These are phyloP conservation scores for Erysiphe pulchra DNA, from an alignment of 2,329 filamentous ascomycete genomes.

Conservation along the genomic window DNA sequence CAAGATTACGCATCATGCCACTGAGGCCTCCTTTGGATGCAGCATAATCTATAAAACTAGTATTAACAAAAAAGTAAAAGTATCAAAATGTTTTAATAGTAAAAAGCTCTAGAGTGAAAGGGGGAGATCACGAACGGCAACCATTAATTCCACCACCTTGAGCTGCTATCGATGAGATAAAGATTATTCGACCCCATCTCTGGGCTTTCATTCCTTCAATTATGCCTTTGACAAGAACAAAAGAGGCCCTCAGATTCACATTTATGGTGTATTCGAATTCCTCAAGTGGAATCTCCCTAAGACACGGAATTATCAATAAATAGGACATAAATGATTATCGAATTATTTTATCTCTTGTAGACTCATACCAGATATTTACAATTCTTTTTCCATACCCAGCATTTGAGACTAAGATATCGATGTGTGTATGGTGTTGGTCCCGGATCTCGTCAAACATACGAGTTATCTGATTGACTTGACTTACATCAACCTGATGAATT, in stretches of 20 bases:
- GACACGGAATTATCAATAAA: not conserved
- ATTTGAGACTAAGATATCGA: no score
- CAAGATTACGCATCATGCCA: constrained; percentile 21
- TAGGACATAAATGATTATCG: constrained; percentile 20
- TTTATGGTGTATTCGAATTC: constrained; percentile 10
- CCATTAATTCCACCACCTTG: constrained; percentile 9
- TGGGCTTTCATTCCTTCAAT: constrained; percentile 16
- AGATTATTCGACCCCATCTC: constrained; percentile 12
- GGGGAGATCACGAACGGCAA: constrained; percentile 5
- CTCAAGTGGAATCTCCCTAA: constrained; percentile 8
- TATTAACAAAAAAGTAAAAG: not conserved
- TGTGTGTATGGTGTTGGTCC: constrained; percentile 18
- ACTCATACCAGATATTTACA: constrained; percentile 22
- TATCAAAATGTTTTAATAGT: no score
- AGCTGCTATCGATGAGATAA: constrained; percentile 8
- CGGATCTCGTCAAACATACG: constrained; percentile 26
- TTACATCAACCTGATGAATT: constrained; percentile 31
- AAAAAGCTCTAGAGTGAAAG: not conserved
- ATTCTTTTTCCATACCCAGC: no score
- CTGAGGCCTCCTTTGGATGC: constrained; percentile 19
- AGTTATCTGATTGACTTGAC: constrained; percentile 24
- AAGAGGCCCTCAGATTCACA: constrained; percentile 9
- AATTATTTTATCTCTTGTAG: constrained; percentile 40
- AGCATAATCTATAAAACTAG: constrained; percentile 6
- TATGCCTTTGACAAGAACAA: constrained; percentile 8